Base-by-base conservation (phyloP, 2,329 filamentous ascomycete species). In the Fusarium illudens region DNA sequence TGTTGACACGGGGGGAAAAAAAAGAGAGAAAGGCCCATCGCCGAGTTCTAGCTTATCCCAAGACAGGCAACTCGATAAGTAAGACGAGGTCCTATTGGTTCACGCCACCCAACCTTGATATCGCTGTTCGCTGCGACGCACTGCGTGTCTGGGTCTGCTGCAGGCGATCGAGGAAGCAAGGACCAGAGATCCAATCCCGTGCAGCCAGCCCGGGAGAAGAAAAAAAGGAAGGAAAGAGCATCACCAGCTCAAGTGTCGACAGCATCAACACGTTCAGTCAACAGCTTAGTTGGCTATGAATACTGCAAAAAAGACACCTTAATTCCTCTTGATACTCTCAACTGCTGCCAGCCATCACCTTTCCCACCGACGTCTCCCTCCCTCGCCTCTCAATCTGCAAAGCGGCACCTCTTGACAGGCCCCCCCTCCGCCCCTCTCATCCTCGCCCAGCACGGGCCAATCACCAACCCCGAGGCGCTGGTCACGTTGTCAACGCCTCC, bases 401-500 rank as follows among this genome's bases (percentile, higher is more conserved):
- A 25, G 46, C 61, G 65, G 44, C 57, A 52, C 56, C 44, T 65
- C 44, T 65, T 55, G 33, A 60, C 52, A 54, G 51, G 29, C 37
- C 32, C 37, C 20, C 46, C 20, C 37, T 32, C 56, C 52, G 33
- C 61, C 64, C 22, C 42, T 59, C 42, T n/a, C 15, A 58, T 46
- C 29, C 29, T 46, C 52, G 39, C 39, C 22, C n/a, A 19, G 12
- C 33, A 42, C 36, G 29, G 20, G 29, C 65, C 65, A 68, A 69
- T 68, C 58, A 65, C 19, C 19, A 53, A 37, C 22, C 34, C 32
- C 20, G 54, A 63, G 62, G 50, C 62, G 58, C 54, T 57, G 46
- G 65, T 69, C 65, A 68, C 65, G 65, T 69, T 63, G 50, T 32
- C 58, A 51, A 70, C 66, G 62, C 66, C 62, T 69, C 62, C 54